These are phyloP conservation scores for Pyracantha coccinea DNA, from an alignment of 331 rosid genomes.

Conservation along the genomic window DNA sequence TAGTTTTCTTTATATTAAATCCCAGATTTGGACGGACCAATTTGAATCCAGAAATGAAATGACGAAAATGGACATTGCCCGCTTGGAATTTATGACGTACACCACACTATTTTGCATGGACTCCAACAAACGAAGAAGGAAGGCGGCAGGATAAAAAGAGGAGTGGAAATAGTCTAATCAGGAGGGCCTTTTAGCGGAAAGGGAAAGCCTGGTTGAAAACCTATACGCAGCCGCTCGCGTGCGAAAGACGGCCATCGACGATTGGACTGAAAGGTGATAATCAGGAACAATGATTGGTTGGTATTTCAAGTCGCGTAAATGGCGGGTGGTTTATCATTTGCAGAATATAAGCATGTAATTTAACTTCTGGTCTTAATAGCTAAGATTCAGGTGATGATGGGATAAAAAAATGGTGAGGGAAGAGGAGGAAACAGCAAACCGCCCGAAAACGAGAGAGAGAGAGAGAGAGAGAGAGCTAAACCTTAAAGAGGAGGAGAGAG, in stretches of 20 bases:
- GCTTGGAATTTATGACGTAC: background rate
- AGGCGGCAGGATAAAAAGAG: background rate
- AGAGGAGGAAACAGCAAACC: background rate
- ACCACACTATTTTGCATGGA: slow-evolving; percentile 3
- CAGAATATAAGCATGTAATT: background rate
- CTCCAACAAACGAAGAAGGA: background rate
- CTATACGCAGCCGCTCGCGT: background rate
- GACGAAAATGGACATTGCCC: background rate
- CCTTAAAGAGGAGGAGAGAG: background rate
- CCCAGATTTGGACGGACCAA: background rate
- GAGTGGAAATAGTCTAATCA: background rate
- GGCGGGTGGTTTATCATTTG: background rate
- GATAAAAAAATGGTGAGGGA: background rate
- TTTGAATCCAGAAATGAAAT: background rate
- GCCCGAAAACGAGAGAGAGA: background rate
- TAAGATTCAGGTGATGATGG: slow-evolving; percentile 20
- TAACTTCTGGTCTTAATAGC: slow-evolving; percentile 18
- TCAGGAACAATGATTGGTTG: background rate
- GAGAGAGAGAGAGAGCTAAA: background rate
- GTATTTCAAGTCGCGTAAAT: rapidly evolving
- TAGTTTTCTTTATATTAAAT: too few relatives aligned
- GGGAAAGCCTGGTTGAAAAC: background rate
- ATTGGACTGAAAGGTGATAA: background rate
- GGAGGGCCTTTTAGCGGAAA: background rate
- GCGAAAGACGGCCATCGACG: background rate